Percentiles rank a stretch among this genome's conserved stretches.
Conservation (phyloP, 2,329 filamentous ascomycete genomes). For the Exophiala dermatitidis region DNA sequence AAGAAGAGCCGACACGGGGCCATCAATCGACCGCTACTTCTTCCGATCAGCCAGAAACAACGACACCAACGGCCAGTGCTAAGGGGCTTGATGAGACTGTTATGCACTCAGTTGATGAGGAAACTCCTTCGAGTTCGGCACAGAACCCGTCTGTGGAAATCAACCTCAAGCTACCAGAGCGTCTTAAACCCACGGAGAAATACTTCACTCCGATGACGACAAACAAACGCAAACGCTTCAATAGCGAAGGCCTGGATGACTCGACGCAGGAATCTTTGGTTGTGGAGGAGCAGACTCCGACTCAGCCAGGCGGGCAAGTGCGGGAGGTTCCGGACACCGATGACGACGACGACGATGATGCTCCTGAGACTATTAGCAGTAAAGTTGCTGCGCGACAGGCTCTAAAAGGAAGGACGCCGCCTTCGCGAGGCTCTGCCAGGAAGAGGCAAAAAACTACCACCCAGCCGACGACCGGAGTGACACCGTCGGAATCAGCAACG, state of each 20-base stretch:
- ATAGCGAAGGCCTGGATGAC: conserved; percentile 10
- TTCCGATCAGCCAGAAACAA: neutral
- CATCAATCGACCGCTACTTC: neutral
- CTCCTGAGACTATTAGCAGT: conserved; percentile 16
- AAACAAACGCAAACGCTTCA: conserved; percentile 16
- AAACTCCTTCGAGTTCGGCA: neutral
- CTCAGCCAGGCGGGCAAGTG: neutral
- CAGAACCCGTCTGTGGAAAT: neutral
- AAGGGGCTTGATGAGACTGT: neutral
- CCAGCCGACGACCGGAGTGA: neutral
- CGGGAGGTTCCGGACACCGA: neutral
- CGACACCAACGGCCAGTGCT: neutral
- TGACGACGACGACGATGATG: conserved; percentile 10
- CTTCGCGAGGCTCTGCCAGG: neutral
- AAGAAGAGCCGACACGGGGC: neutral
- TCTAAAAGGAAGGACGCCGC: neutral
- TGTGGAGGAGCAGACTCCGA: neutral
- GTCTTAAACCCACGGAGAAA: neutral
- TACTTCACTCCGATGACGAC: neutral
- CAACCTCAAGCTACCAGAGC: neutral
- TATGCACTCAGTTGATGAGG: neutral
- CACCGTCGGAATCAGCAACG: neutral
- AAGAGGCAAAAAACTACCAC: neutral
- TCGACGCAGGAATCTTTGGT: neutral
- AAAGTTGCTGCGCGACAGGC: conserved; percentile 3